These are phyloP conservation scores for Blastobotrys americana DNA, from an alignment of 805 yeast genomes.

Conservation along the genomic window DNA sequence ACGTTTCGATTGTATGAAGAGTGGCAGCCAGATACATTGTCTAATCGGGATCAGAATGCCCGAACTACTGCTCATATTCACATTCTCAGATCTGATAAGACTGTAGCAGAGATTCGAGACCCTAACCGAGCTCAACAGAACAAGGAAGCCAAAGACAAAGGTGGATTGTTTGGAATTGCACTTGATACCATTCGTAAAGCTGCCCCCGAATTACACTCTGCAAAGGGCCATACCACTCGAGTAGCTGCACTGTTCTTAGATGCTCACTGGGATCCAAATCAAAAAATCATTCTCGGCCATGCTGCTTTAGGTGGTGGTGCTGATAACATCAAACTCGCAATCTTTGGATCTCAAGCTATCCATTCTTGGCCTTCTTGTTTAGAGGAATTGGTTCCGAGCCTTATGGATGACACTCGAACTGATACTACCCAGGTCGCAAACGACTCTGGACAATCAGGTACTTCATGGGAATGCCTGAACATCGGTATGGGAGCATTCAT, in stretches of 20 bases:
- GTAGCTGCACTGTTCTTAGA: slow-evolving; percentile 85
- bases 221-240: slow-evolving; percentile 46
- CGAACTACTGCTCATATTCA: slow-evolving; percentile 72
- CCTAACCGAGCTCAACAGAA: slow-evolving; percentile 86
- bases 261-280: slow-evolving; percentile 66
- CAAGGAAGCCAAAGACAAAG: slow-evolving; percentile 58
- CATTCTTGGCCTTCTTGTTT: slow-evolving; percentile 88
- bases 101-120: slow-evolving; percentile 66
- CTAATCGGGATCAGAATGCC: slow-evolving; percentile 36
- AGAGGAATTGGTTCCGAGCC: slow-evolving; percentile 60
- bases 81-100: slow-evolving; percentile 56
- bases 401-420: slow-evolving; percentile 63
- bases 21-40: slow-evolving; percentile 46
- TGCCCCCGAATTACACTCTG: slow-evolving; percentile 45
- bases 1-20: slow-evolving; percentile 71
- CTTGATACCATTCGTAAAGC: slow-evolving; percentile 55
- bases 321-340: slow-evolving; percentile 64
- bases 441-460: slow-evolving; percentile 75
- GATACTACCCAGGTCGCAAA: slow-evolving; percentile 74
- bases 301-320: slow-evolving; percentile 93
- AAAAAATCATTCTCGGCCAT: slow-evolving; percentile 64
- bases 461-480: slow-evolving; percentile 84
- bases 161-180: slow-evolving; percentile 74
- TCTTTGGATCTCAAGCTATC: slow-evolving; percentile 88
- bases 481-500: slow-evolving; percentile 87